Percentiles rank a stretch among this genome's conserved stretches.
These are phyloP conservation scores for Thermomyces lanuginosus DNA, from an alignment of 2,329 filamentous ascomycete genomes.

Conservation along the genomic window DNA sequence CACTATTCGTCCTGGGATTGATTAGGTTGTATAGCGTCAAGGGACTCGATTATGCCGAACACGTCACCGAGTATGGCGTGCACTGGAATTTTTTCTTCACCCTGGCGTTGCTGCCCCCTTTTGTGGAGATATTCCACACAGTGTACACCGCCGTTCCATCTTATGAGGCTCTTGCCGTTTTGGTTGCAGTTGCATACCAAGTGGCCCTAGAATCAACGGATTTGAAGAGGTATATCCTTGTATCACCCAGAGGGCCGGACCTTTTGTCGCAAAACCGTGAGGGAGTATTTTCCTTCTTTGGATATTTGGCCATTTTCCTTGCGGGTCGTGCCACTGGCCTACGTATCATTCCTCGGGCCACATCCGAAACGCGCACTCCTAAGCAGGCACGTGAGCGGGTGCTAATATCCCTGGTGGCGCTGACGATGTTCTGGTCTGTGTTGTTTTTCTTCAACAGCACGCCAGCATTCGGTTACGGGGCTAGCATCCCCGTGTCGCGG, in stretches of 20 bases:
- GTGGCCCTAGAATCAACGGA: slow-evolving; percentile 55
- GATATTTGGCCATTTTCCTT: slow-evolving; percentile 89
- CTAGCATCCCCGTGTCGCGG: slow-evolving; percentile 56
- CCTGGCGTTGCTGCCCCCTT: slow-evolving; percentile 70
- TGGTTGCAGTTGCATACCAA: slow-evolving; percentile 57
- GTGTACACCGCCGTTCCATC: slow-evolving; percentile 55
- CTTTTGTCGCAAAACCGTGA: slow-evolving; percentile 83
- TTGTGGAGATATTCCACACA: slow-evolving; percentile 68
- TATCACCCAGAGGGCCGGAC: slow-evolving; percentile 56
- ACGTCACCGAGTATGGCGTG: slow-evolving; percentile 92
- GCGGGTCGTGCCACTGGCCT: slow-evolving; percentile 73
- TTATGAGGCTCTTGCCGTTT: slow-evolving; percentile 56
- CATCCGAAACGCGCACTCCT: slow-evolving; percentile 28
- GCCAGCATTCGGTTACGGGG: slow-evolving; percentile 51
- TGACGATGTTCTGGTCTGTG: slow-evolving; percentile 50
- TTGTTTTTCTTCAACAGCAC: slow-evolving; percentile 56
- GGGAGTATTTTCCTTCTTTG: slow-evolving; percentile 85
- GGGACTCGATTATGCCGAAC: slow-evolving; percentile 86
- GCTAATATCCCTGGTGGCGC: slow-evolving; percentile 46
- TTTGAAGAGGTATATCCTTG: slow-evolving; percentile 70
- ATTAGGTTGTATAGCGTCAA: slow-evolving; percentile 79
- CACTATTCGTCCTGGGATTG: slow-evolving; percentile 63
- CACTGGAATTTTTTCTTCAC: slow-evolving; percentile 99
- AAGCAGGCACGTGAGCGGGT: slow-evolving; percentile 37
- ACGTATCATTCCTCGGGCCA: slow-evolving; percentile 53